Percentiles rank a stretch among this genome's conserved stretches.
Conservation (phyloP, 345 rosid genomes). For the Carallia pectinifolia region DNA sequence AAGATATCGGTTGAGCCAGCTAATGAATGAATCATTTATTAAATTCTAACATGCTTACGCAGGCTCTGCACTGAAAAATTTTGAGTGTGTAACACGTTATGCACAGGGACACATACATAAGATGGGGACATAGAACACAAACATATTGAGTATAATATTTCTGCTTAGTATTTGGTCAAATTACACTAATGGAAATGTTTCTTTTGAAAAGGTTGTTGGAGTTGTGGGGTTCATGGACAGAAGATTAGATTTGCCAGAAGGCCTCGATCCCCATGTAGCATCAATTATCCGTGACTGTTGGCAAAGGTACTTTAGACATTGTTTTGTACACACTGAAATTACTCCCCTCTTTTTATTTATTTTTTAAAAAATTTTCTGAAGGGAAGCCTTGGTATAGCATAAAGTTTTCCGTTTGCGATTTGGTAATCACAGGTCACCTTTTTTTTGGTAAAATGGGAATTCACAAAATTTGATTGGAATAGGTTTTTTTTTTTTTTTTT, state of each 20-base stretch:
- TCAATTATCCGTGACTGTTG: constrained; percentile 75
- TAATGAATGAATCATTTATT: too few relatives aligned
- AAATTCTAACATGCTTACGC: too few relatives aligned
- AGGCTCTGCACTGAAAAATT: neutral
- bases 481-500: neutral
- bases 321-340: neutral
- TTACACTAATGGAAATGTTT: constrained; percentile 2
- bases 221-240: constrained; percentile 91
- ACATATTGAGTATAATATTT: neutral
- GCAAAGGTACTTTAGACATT: constrained; percentile 47
- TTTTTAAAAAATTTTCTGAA: neutral
- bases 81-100: neutral
- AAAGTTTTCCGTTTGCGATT: too few relatives aligned
- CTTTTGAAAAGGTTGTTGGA: constrained; percentile 60
- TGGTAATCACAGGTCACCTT: too few relatives aligned
- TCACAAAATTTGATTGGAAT: neutral
- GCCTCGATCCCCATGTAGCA: constrained; percentile 55
- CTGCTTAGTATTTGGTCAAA: neutral
- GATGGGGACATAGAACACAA: too few relatives aligned
- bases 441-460: neutral
- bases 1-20: too few relatives aligned
- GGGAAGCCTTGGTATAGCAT: too few relatives aligned
- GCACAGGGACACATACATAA: neutral
- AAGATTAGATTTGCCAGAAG: constrained; percentile 76
- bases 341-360: neutral